Evolutionary conservation across 805 yeast species (phyloP).

Genomic region (Candida ascalaphidarum): DNA sequence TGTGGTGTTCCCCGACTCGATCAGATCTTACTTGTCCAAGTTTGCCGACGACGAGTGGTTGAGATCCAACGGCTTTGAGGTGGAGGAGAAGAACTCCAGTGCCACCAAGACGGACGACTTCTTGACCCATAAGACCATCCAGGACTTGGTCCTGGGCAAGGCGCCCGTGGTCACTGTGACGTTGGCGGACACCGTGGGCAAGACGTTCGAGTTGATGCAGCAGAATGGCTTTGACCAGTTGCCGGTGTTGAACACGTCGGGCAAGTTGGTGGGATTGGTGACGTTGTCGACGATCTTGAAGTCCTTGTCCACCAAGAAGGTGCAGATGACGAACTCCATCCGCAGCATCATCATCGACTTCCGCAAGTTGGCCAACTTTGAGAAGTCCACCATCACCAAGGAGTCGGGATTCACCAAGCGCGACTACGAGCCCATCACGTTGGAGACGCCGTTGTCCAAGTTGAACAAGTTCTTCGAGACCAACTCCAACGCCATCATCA

Average conservation of each 20-base stretch:
- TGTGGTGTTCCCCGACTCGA: conserved; percentile 78
- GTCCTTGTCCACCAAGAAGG: conserved; percentile 52
- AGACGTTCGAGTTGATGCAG: conserved; percentile 62
- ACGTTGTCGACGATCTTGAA: conserved; percentile 69
- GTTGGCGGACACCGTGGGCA: conserved; percentile 47
- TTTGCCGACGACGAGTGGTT: conserved; percentile 91
- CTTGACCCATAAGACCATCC: conserved; percentile 40
- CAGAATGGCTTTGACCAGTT: conserved; percentile 78
- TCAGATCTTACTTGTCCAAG: conserved; percentile 79
- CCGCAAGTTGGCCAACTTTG: conserved; percentile 59
- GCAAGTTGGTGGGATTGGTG: conserved; percentile 65
- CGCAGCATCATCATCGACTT: conserved; percentile 62
- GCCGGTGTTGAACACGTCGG: conserved; percentile 58
- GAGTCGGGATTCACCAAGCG: conserved; percentile 50
- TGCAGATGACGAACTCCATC: conserved; percentile 48
- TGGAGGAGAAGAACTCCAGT: conserved; percentile 41
- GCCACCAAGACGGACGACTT: conserved; percentile 34
- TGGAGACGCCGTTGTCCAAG: conserved; percentile 55
- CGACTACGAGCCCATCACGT: conserved; percentile 57
- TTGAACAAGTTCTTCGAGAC: conserved; percentile 77
- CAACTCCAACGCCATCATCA: conserved; percentile 76
- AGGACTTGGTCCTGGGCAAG: conserved; percentile 52
- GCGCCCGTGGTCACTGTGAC: conserved; percentile 75
- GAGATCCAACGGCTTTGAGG: conserved; percentile 61
- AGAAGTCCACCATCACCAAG: conserved; percentile 54